phyloP scores from a whole-genome alignment of 768 basidiomycete genomes.

The Phanerochaete sordida region DNA sequence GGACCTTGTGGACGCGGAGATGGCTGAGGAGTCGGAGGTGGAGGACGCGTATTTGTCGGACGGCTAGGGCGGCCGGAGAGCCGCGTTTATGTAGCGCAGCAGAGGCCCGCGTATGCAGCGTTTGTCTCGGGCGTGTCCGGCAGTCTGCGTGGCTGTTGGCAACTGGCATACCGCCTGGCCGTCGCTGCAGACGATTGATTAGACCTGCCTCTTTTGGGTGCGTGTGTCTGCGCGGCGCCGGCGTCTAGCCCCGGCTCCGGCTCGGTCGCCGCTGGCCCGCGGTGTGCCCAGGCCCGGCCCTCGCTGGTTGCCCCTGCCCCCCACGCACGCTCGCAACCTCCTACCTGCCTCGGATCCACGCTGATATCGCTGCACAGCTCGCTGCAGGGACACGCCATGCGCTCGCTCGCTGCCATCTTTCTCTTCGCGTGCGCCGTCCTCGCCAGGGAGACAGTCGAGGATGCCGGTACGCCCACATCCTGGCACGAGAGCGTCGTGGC shows the following conservation, averaged over 20 bases:
- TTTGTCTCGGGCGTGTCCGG: not conserved
- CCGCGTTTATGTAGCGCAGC: not conserved
- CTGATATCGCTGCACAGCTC: not conserved
- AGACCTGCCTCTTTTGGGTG: not conserved
- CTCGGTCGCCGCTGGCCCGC: not conserved
- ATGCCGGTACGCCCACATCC: conserved; percentile 38
- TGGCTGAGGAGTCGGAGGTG: conserved; percentile 25
- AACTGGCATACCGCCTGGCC: not conserved
- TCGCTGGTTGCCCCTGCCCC: not conserved
- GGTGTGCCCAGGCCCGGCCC: not conserved
- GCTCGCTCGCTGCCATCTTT: not conserved
- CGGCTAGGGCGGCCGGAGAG: not conserved
- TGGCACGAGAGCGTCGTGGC: not conserved
- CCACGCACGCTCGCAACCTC: not conserved
- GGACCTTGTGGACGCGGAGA: conserved; percentile 55
- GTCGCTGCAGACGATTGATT: not conserved
- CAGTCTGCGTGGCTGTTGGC: not conserved
- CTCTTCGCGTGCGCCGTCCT: not conserved
- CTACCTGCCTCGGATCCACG: not conserved
- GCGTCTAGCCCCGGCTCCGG: not conserved
- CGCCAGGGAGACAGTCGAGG: conserved; percentile 39
- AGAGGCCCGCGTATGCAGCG: not conserved
- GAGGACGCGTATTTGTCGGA: conserved; percentile 16
- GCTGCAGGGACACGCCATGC: not conserved
- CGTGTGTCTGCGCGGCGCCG: not conserved